Evolutionary conservation across 306 rosid species (phyloP).

Genomic region (Corylus heterophylla): DNA sequence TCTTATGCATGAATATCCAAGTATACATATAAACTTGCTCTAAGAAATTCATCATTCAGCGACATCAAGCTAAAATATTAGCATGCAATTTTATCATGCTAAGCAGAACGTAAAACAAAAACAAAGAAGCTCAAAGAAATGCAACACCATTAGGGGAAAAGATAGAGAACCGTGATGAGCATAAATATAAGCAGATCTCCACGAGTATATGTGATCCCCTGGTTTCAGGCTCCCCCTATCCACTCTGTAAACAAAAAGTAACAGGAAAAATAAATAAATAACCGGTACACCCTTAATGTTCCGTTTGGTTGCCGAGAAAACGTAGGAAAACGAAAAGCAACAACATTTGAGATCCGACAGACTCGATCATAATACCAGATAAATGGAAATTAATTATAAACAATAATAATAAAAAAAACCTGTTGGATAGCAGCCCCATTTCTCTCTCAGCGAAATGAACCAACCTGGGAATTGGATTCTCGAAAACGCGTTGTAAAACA

Average conservation of each 20-base stretch:
- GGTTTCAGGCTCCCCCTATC: conserved; percentile 58
- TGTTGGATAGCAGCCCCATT: conserved; percentile 81
- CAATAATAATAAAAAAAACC: conserved; percentile 36
- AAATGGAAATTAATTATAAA: neutral
- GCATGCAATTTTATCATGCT: neutral
- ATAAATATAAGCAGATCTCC: conserved; percentile 86
- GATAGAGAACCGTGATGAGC: conserved; percentile 81
- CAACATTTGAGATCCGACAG: neutral
- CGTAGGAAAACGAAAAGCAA: neutral
- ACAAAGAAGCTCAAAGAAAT: neutral
- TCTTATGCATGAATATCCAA: too few relatives aligned
- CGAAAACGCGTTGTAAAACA: neutral
- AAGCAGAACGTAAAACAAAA: neutral
- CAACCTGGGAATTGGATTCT: conserved; percentile 4
- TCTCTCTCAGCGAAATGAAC: neutral
- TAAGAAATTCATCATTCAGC: neutral
- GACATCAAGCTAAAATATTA: neutral
- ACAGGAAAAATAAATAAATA: neutral
- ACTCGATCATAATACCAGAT: neutral
- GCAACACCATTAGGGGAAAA: neutral
- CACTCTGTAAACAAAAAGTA: conserved; percentile 41
- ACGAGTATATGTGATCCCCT: conserved; percentile 93
- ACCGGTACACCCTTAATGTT: neutral
- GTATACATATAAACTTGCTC: neutral
- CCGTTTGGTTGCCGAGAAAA: conserved; percentile 11